Percentiles rank a stretch among this genome's conserved stretches.
Conservation (phyloP, 768 basidiomycete species). For the Rhodotorula sphaerocarpa region DNA sequence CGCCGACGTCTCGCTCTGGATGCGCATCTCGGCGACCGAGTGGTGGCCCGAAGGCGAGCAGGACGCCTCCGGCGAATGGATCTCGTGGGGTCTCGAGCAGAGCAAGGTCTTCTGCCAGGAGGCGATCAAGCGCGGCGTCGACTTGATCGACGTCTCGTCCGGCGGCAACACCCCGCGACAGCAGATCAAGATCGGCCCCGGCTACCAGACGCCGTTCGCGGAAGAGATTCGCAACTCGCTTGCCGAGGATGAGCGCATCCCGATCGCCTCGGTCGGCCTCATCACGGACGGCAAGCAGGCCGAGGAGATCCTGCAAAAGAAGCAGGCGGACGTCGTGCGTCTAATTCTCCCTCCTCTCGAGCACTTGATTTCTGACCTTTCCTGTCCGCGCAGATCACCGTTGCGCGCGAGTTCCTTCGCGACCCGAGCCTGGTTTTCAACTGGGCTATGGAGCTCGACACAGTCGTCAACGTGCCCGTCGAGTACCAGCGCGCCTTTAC, state of each 20-base stretch:
- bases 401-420: constrained; percentile 61
- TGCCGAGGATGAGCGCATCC: constrained; percentile 37
- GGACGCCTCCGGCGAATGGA: constrained; percentile 53
- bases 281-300: constrained; percentile 60
- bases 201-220: constrained; percentile 66
- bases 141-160: constrained; percentile 64
- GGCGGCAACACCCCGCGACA: constrained; percentile 61
- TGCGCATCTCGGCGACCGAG: constrained; percentile 60
- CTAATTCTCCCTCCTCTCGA: too few relatives aligned
- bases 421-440: constrained; percentile 53
- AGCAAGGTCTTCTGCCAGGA: constrained; percentile 46
- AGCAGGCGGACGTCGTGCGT: constrained; percentile 58
- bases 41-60: constrained; percentile 58
- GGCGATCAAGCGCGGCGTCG: constrained; percentile 53
- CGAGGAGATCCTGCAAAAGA: constrained; percentile 57
- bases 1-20: constrained; percentile 59
- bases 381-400: constrained; percentile 14
- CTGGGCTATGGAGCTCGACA: constrained; percentile 59
- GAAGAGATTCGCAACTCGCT: constrained; percentile 56
- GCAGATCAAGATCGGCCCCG: constrained; percentile 53
- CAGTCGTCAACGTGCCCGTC: constrained; percentile 59
- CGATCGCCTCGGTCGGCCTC: constrained; percentile 54
- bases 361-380: not conserved
- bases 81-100: constrained; percentile 71
- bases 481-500: constrained; percentile 63